Base-by-base conservation (phyloP, 1,139 yeast species). In the Pichia sp. region DNA sequence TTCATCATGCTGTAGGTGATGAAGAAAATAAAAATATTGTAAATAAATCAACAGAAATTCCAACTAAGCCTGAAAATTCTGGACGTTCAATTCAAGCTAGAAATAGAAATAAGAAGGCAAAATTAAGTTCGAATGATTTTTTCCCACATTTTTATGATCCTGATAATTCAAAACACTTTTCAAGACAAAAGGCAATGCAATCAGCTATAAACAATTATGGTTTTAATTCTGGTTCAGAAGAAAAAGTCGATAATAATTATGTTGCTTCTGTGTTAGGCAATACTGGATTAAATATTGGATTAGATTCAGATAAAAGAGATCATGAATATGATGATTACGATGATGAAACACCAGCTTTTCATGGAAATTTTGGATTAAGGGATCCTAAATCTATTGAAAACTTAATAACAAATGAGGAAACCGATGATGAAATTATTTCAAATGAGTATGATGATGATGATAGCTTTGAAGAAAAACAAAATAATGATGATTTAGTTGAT, bases 141-240 rank as follows among this genome's bases (percentile, higher is more conserved):
- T 39, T 39, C 8, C 43, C 45, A 10, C 37, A 31, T 4, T 39
- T 39, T 37, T 42, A 45, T 25, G 16, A 45, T 30, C 43, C 48
- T n/a, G 40, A 34, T 31, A 44, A 36, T 20, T 22, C 30, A 12
- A 43, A 37, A 29, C 40, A 35, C 7, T 30, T n/a, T 23, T 42
- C 43, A 25, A 32, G 46, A 12, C 43, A 39, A 31, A 46, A 40
- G 25, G 23, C 30, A n/a, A 46, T 46, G 41, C 46, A 45, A 36
- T 41, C 45, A 3, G 48, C 42, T 3, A 39, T 36, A 12, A 45
- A 32, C 26, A 25, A 20, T 20, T n/a, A 45, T 20, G 41, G n/a
- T 10, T 37, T 23, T 35, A 16, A 12, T 12, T 22, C 37, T 10
- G 37, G n/a, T 3, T 6, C 30, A 12, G 23, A 23, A 9, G 12